phyloP scores from a whole-genome alignment of 805 yeast species.

The Zygoascus biomembranicola region DNA sequence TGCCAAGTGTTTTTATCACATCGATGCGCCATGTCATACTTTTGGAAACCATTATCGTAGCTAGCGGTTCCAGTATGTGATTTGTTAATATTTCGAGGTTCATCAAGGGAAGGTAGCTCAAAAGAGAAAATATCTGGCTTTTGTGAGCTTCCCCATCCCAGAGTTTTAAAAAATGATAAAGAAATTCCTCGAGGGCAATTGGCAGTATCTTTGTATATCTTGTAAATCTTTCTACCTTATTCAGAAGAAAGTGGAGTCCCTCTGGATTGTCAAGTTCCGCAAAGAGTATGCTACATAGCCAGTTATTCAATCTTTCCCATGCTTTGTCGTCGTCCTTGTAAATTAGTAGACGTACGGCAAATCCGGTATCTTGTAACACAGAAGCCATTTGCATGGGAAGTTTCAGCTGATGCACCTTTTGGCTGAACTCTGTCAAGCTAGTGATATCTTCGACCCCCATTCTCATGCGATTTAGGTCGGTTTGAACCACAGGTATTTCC shows the following conservation, averaged over 20 bases:
- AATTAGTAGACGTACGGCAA: slow-evolving; percentile 8
- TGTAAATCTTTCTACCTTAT: slow-evolving; percentile 4
- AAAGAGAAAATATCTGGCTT: slow-evolving; percentile 3
- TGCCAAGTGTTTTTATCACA: neutral
- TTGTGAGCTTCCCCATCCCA: slow-evolving; percentile 9
- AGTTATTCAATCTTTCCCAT: slow-evolving; percentile 15
- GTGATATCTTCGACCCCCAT: slow-evolving; percentile 6
- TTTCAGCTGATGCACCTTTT: slow-evolving; percentile 9
- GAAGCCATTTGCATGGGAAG: slow-evolving; percentile 18
- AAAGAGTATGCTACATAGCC: slow-evolving; percentile 7
- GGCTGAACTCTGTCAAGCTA: slow-evolving; percentile 9
- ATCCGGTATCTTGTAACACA: slow-evolving; percentile 9
- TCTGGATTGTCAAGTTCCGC: slow-evolving; percentile 3
- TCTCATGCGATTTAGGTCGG: neutral
- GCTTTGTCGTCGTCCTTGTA: slow-evolving; percentile 11
- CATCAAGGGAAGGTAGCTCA: slow-evolving; percentile 11
- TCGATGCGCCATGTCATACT: neutral
- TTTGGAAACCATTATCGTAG: neutral
- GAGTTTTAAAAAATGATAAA: slow-evolving; percentile 2
- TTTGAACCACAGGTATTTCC: slow-evolving; percentile 5
- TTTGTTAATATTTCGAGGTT: neutral
- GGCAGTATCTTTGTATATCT: slow-evolving; percentile 10
- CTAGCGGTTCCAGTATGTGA: slow-evolving; percentile 7
- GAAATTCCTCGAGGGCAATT: slow-evolving; percentile 13
- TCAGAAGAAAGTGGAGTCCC: slow-evolving; percentile 2